Evolutionary conservation across 148 eudicot species (phyloP).

Genomic region (Rhododendron vialii): DNA sequence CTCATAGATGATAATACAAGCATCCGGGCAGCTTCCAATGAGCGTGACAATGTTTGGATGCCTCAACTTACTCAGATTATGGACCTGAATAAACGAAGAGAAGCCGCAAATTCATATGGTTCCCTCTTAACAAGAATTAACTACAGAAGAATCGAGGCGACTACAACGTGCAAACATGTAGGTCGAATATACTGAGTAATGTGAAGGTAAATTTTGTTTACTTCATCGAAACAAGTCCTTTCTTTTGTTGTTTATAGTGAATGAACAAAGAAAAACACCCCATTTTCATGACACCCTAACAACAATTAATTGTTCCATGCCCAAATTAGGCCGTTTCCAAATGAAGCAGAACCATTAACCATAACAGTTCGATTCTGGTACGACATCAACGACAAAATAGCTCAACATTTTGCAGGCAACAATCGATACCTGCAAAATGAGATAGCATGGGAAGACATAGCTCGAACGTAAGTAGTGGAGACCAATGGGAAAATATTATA

Average conservation of each 20-base stretch:
- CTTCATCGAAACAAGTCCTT: background rate
- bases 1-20: conserved; percentile 68
- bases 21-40: conserved; percentile 79
- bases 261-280: background rate
- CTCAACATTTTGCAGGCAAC: background rate
- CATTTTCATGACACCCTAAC: background rate
- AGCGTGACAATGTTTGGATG: conserved; percentile 86
- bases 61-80: conserved; percentile 66
- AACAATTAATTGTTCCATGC: background rate
- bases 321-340: background rate
- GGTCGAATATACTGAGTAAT: too few species aligned
- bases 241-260: too few species aligned
- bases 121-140: background rate
- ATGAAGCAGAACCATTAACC: background rate
- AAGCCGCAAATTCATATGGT: background rate
- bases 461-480: background rate
- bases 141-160: background rate
- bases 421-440: background rate
- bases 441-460: background rate
- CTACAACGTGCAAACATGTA: background rate
- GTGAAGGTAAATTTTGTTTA: too few species aligned
- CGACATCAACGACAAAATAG: background rate
- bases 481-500: background rate
- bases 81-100: conserved; percentile 39
- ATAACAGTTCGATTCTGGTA: background rate